Evolutionary conservation across 2,329 filamentous ascomycete species (phyloP).

Genomic region (Lasiodiplodia sp.): DNA sequence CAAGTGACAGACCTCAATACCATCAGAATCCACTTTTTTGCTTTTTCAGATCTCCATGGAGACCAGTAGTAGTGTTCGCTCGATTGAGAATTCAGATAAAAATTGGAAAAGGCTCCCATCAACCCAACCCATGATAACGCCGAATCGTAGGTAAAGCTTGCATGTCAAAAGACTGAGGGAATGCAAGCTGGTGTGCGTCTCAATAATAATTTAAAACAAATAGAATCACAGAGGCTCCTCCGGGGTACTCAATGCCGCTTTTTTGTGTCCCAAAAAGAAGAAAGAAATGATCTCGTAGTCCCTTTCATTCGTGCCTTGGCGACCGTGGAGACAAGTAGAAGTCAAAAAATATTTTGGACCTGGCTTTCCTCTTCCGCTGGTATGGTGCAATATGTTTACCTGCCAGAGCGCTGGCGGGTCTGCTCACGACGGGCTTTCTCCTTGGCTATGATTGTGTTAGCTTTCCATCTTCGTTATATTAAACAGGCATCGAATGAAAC

Average conservation of each 20-base stretch:
- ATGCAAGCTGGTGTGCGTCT: conserved; percentile 5
- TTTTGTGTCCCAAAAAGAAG: conserved; percentile 7
- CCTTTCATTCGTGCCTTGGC: background rate
- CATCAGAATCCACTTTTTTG: background rate
- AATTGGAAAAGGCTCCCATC: background rate
- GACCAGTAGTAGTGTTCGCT: background rate
- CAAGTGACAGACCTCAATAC: background rate
- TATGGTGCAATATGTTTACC: conserved; percentile 17
- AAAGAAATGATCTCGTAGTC: background rate
- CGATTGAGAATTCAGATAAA: background rate
- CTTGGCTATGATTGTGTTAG: conserved; percentile 59
- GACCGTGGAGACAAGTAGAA: background rate
- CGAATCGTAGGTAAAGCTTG: conserved; percentile 11
- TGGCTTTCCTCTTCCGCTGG: conserved; percentile 11
- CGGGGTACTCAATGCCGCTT: conserved; percentile 21
- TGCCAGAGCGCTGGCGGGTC: conserved; percentile 68
- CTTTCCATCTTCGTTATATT: background rate
- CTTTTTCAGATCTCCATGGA: background rate
- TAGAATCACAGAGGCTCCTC: background rate
- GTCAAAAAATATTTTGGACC: conserved; percentile 2
- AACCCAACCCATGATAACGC: conserved; percentile 1
- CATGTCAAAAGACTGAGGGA: background rate
- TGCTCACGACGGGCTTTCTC: conserved; percentile 71
- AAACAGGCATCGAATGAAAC: conserved; percentile 38
- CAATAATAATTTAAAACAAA: conserved; percentile 1